These are phyloP conservation scores for Boletales sp. DNA, from an alignment of 768 basidiomycete genomes.

Conservation along the genomic window DNA sequence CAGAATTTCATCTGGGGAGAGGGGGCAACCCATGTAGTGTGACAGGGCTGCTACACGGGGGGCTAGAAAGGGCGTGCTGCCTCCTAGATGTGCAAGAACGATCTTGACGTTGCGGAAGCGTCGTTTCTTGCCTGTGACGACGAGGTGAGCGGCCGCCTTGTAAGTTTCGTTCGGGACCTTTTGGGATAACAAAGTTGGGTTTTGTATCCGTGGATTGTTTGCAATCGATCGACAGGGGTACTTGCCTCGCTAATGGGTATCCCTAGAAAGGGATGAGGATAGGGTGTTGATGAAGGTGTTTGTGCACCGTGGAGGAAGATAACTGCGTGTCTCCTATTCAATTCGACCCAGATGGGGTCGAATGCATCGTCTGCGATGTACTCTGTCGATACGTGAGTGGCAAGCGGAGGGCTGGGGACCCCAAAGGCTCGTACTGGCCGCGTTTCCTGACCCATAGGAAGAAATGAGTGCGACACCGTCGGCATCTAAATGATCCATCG, in stretches of 20 bases:
- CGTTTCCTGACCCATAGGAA: slow-evolving; percentile 54
- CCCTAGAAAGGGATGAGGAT: slow-evolving; percentile 61
- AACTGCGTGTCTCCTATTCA: slow-evolving; percentile 53
- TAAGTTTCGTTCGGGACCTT: slow-evolving; percentile 81
- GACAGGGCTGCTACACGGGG: slow-evolving; percentile 67
- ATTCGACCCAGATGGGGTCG: slow-evolving; percentile 67
- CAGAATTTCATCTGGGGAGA: slow-evolving; percentile 63
- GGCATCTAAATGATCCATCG: slow-evolving; percentile 57
- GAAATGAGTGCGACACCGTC: slow-evolving; percentile 66
- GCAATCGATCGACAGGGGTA: slow-evolving; percentile 2
- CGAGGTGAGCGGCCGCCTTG: slow-evolving; percentile 77
- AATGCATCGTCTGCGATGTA: slow-evolving; percentile 66
- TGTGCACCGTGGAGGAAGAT: slow-evolving; percentile 76
- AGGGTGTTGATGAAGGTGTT: slow-evolving; percentile 58
- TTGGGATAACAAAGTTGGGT: slow-evolving; percentile 2
- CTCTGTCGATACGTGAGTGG: slow-evolving; percentile 33
- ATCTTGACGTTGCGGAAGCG: slow-evolving; percentile 57
- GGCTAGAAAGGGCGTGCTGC: slow-evolving; percentile 60
- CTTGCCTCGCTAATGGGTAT: slow-evolving; percentile 65
- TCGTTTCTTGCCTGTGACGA: slow-evolving; percentile 68
- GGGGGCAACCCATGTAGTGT: slow-evolving; percentile 62
- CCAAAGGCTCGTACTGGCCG: slow-evolving; percentile 44
- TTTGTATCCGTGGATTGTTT: neutral
- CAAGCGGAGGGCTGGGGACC: neutral
- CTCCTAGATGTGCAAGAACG: slow-evolving; percentile 75